Base-by-base conservation (phyloP, 441 rosid species). In the Euphorbia celastroides region DNA sequence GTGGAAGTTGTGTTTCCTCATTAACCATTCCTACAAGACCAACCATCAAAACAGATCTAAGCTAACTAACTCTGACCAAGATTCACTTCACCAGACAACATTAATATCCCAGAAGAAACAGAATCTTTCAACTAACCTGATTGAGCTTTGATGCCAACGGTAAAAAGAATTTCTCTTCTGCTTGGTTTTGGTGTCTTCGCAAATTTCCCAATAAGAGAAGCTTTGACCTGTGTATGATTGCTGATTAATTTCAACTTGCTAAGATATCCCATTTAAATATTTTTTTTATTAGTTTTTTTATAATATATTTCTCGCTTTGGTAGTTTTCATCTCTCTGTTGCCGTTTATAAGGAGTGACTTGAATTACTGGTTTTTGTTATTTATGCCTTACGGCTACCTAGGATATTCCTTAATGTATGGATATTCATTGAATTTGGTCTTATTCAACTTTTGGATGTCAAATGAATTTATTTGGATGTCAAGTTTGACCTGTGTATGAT, bases 1-100 rank as follows among this genome's bases (percentile, higher is more conserved):
- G 75, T 41, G 67, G 68, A 28, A 41, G 60, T 61, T 72, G 73
- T 7, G 68, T 72, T 22, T 73, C 77, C 75, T 74, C 77, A 70
- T 72, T 67, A 72, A 74, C 79, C 83, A 82, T 82, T 57, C 75
- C 80, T 65, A 72, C 38, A 20, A 77, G 62, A 55, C 75, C 80
- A 60, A 80, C 65, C 70, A 74, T 13, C 77, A 78, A 55, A 55
- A 14, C 22, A 38, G 73, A 71, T 70, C 72, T 73, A 62, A 50
- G 30, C 67, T 38, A 58, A 30, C 57, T 11, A 10, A 42, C 5
- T 42, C 48, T n/a, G 48, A 42, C 48, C 48, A 42, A 12, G 38
- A 34, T 34, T 60, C n/a, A 28, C n/a, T 55, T 58, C 51, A 57
- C 13, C 27, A 0, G 34, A 27, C 32, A 31, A 62, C 8, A 55